Conservation (phyloP, 352 stramenopile species). For the Phytopythium sindhum region DNA sequence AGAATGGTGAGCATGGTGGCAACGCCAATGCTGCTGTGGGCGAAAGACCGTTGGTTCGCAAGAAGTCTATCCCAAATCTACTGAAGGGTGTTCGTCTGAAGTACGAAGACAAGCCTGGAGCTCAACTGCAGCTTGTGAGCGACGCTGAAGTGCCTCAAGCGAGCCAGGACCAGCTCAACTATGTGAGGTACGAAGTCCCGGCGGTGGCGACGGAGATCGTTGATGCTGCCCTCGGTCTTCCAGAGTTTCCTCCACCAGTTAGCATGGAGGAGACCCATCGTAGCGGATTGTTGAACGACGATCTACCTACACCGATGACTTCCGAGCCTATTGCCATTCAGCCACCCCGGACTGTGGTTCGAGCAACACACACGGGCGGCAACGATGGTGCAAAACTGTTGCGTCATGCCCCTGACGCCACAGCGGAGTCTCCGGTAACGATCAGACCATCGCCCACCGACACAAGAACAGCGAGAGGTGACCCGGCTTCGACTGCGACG, state of each 20-base stretch:
- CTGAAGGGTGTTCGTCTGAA: conserved; percentile 2
- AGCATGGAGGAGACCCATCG: not conserved
- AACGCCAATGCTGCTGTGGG: not conserved
- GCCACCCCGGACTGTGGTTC: not conserved
- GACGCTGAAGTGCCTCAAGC: not conserved
- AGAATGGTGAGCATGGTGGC: not conserved
- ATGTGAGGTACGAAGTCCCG: not conserved
- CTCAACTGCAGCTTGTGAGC: not conserved
- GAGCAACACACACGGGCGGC: not conserved
- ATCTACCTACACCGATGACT: not conserved
- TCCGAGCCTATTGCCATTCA: not conserved
- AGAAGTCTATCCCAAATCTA: not conserved
- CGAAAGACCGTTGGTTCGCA: not conserved
- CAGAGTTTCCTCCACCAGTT: not conserved
- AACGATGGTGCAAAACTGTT: not conserved
- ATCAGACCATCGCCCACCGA: not conserved
- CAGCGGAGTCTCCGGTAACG: not conserved
- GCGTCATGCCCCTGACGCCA: not conserved
- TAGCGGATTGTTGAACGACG: not conserved
- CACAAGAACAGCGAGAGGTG: not conserved
- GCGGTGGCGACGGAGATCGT: not conserved
- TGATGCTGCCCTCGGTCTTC: not conserved
- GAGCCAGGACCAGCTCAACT: not conserved
- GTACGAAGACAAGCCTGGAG: not conserved
- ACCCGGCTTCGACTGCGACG: not conserved